A percentile compares a stretch with the other conserved stretches of the same genome.
phyloP scores from a whole-genome alignment of 257 asterid genomes.

The Solanum pimpinellifolium region DNA sequence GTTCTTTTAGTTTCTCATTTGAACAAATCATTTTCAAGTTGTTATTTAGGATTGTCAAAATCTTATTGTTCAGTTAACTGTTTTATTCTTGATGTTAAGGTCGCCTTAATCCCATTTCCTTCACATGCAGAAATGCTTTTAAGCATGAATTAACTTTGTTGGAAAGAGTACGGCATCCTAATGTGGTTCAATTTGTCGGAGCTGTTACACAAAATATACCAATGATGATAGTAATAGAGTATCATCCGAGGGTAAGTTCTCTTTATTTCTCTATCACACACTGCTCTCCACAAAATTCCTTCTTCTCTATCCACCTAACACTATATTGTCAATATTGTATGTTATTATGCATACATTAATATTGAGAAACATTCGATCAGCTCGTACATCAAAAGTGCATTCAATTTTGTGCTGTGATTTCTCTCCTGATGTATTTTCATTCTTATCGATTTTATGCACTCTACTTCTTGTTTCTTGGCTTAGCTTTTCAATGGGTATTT shows the following conservation, averaged over 20 bases:
- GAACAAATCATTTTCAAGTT: neutral
- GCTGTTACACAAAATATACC: conserved; percentile 97
- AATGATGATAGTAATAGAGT: conserved; percentile 93
- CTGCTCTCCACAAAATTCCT: neutral
- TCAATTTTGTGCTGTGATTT: neutral
- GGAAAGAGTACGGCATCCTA: conserved; percentile 97
- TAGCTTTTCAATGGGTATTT: neutral
- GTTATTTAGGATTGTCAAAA: neutral
- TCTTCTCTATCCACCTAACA: neutral
- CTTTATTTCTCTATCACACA: conserved; percentile 10
- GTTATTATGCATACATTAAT: neutral
- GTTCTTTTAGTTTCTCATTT: neutral
- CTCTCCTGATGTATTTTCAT: neutral
- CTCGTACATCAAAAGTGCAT: neutral
- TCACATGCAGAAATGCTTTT: conserved; percentile 65
- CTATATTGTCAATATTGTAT: neutral
- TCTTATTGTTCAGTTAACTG: neutral
- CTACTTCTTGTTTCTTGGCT: neutral
- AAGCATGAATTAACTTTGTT: conserved; percentile 71
- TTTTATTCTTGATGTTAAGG: neutral
- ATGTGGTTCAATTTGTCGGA: conserved; percentile 93
- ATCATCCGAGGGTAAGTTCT: conserved; percentile 63
- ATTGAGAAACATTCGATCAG: neutral
- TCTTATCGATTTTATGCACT: neutral
- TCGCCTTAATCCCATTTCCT: neutral